Percentiles rank a stretch among this genome's conserved stretches.
These are phyloP conservation scores for Podaxis rugospora DNA, from an alignment of 768 basidiomycete species.

Conservation along the genomic window DNA sequence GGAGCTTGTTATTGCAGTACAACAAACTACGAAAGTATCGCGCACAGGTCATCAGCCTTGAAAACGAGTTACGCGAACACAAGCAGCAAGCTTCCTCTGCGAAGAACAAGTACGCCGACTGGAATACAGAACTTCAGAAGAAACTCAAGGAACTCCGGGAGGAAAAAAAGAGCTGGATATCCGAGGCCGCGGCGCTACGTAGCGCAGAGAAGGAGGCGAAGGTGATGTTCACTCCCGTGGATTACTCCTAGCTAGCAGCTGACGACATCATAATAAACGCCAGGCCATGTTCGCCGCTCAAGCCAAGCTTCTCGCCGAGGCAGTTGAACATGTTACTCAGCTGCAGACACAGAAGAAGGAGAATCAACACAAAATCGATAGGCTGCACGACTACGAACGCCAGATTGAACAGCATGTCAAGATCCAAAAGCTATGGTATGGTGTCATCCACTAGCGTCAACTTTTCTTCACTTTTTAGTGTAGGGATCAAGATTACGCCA, in stretches of 20 bases:
- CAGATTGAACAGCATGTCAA: conserved; percentile 80
- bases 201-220: conserved; percentile 67
- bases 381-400: conserved; percentile 80
- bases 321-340: conserved; percentile 62
- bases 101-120: conserved; percentile 78
- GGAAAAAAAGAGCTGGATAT: conserved; percentile 74
- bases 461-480: background rate
- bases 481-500: conserved; percentile 75
- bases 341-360: conserved; percentile 75
- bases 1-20: conserved; percentile 40
- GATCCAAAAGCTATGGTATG: conserved; percentile 76
- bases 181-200: conserved; percentile 64
- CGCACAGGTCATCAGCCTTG: conserved; percentile 58
- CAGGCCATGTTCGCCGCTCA: conserved; percentile 70
- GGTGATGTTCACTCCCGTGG: conserved; percentile 30
- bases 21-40: conserved; percentile 81
- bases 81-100: conserved; percentile 67
- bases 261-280: background rate
- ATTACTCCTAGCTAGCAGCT: background rate
- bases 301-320: conserved; percentile 63
- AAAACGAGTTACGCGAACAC: conserved; percentile 67
- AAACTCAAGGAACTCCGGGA: conserved; percentile 72
- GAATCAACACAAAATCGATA: conserved; percentile 75
- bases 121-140: conserved; percentile 78
- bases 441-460: conserved; percentile 1